Percentiles rank a stretch among this genome's conserved stretches.
These are phyloP conservation scores for Suillus plorans DNA, from an alignment of 768 basidiomycete species.

Conservation along the genomic window DNA sequence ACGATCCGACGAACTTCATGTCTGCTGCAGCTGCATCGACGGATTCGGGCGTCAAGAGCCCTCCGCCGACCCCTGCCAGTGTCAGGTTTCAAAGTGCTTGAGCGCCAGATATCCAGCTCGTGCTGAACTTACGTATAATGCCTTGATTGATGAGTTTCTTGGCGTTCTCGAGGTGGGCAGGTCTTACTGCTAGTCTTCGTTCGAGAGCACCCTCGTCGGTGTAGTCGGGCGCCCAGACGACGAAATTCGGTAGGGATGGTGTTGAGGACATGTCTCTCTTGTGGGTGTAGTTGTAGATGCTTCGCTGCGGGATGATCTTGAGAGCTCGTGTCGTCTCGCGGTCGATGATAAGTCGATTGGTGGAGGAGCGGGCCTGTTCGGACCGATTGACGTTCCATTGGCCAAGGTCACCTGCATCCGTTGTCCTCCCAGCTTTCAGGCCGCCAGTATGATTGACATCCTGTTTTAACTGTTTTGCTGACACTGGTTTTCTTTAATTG, in stretches of 20 bases:
- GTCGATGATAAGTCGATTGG: not conserved
- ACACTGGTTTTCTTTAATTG: not conserved
- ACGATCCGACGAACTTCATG: conserved; percentile 60
- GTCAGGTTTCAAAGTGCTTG: conserved; percentile 14
- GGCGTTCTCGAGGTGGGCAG: conserved; percentile 47
- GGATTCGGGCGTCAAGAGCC: conserved; percentile 55
- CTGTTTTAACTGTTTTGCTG: not conserved
- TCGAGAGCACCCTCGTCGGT: conserved; percentile 54
- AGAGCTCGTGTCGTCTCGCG: not conserved
- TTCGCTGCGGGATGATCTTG: not conserved
- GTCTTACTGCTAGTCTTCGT: conserved; percentile 52
- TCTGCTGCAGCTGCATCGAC: conserved; percentile 43
- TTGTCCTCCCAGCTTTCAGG: not conserved
- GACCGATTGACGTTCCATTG: not conserved
- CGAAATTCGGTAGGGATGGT: conserved; percentile 33
- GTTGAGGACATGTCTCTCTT: conserved; percentile 17
- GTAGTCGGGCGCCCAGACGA: conserved; percentile 69
- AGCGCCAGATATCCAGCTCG: not conserved
- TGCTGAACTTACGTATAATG: conserved; percentile 45
- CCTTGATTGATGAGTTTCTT: conserved; percentile 38
- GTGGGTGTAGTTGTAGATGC: not conserved
- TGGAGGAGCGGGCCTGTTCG: conserved; percentile 3
- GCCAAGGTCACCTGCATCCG: too few relatives aligned
- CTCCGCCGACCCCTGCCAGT: conserved; percentile 57
- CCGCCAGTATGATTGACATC: not conserved